A percentile compares a stretch with the other conserved stretches of the same genome.
Evolutionary conservation across 805 yeast genomes (phyloP).

Genomic region (Saturnispora zaruensis): DNA sequence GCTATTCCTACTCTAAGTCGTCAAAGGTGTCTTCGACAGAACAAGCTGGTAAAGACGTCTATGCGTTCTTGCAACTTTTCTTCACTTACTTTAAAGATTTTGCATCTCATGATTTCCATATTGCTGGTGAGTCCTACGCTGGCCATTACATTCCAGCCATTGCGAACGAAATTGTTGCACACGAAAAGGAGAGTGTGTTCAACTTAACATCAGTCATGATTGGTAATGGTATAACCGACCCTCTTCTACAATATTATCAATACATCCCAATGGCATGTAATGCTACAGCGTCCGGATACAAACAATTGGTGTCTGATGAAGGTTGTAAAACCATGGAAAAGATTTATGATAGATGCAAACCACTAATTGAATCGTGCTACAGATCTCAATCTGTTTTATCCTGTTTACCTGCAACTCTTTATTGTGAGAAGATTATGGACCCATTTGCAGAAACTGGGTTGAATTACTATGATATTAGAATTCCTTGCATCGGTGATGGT

Average conservation of each 20-base stretch:
- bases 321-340: conserved; percentile 66
- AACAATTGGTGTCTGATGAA: conserved; percentile 66
- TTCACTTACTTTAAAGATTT: conserved; percentile 64
- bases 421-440: conserved; percentile 79
- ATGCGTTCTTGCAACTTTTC: conserved; percentile 69
- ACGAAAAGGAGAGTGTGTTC: conserved; percentile 41
- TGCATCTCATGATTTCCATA: conserved; percentile 55
- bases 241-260: conserved; percentile 66
- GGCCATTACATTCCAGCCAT: conserved; percentile 92
- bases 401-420: conserved; percentile 85
- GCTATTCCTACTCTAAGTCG: conserved; percentile 46
- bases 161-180: conserved; percentile 69
- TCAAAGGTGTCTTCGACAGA: conserved; percentile 59
- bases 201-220: conserved; percentile 70
- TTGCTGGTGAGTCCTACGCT: conserved; percentile 90
- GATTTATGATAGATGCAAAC: conserved; percentile 67
- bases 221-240: conserved; percentile 89
- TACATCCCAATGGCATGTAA: conserved; percentile 93
- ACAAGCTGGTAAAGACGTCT: conserved; percentile 79
- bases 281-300: conserved; percentile 63
- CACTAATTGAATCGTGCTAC: conserved; percentile 73
- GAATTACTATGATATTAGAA: conserved; percentile 86
- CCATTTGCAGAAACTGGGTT: conserved; percentile 80
- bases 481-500: conserved; percentile 54
- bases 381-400: conserved; percentile 63